Evolutionary conservation across 2,329 filamentous ascomycete species (phyloP).

Genomic region (Fusarium guadeloupense): DNA sequence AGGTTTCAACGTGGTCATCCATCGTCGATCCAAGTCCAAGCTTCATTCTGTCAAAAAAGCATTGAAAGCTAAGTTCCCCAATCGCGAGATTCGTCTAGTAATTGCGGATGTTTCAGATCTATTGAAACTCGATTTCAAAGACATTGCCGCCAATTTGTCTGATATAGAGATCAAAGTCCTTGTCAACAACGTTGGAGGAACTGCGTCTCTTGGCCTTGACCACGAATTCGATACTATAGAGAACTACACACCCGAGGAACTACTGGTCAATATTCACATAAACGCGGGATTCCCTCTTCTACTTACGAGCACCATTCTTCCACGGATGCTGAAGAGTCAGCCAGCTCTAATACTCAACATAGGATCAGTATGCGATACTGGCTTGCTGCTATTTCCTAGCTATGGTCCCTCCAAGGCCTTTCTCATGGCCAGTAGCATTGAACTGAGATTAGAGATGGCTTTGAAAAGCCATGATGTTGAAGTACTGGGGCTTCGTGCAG

Average conservation of each 20-base stretch:
- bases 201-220: background rate
- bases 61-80: background rate
- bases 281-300: background rate
- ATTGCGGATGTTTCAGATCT: background rate
- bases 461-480: background rate
- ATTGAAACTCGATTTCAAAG: background rate
- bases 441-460: background rate
- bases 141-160: background rate
- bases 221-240: conserved; percentile 2
- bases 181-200: conserved; percentile 47
- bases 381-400: background rate
- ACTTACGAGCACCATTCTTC: background rate
- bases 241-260: background rate
- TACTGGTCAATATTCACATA: background rate
- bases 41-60: conserved; percentile 39
- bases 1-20: conserved; percentile 50
- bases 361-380: background rate
- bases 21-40: conserved; percentile 45
- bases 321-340: background rate
- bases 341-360: conserved; percentile 1
- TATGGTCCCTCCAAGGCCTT: conserved; percentile 2
- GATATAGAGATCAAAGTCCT: conserved; percentile 42
- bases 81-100: background rate
- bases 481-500: background rate
- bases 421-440: background rate